phyloP scores from a whole-genome alignment of 192 early-diverging fungal species.

The Chytriomyces sp. region DNA sequence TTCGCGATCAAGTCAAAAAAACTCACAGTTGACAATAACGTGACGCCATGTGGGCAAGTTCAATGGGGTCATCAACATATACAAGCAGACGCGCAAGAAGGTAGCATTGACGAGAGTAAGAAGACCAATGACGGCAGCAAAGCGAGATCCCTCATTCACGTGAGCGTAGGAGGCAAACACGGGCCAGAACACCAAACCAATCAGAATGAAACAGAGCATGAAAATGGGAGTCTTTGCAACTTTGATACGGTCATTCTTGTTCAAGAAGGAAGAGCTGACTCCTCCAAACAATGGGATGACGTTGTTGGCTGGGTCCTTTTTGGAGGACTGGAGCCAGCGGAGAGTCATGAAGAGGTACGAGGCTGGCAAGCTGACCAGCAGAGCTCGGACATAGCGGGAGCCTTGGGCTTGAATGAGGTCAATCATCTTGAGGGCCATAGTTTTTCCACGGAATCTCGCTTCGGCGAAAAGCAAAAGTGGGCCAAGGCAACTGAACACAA shows the following conservation, averaged over 20 bases:
- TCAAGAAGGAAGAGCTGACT: not conserved
- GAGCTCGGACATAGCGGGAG: constrained; percentile 7
- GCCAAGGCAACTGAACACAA: too few species aligned
- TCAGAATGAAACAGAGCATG: constrained; percentile 3
- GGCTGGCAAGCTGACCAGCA: not conserved
- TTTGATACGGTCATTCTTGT: not conserved
- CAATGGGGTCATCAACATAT: not conserved
- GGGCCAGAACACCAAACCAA: constrained; percentile 24
- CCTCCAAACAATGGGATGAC: constrained; percentile 4
- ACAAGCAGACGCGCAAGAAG: not conserved
- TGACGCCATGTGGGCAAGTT: not conserved
- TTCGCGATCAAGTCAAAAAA: not conserved
- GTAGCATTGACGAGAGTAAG: not conserved
- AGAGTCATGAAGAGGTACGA: not conserved
- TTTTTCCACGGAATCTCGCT: too few species aligned
- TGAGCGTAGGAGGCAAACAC: constrained; percentile 24
- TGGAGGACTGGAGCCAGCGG: constrained; percentile 1
- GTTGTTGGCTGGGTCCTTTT: not conserved
- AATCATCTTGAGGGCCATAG: not conserved
- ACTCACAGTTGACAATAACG: constrained; percentile 7
- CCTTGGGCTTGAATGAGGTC: constrained; percentile 22
- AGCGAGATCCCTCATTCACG: constrained; percentile 8
- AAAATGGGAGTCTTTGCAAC: not conserved
- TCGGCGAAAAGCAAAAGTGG: too few species aligned
- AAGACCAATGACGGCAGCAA: constrained; percentile 4